These are phyloP conservation scores for Gnaphalium uliginosum DNA, from an alignment of 129 eudicot genomes.

Conservation along the genomic window DNA sequence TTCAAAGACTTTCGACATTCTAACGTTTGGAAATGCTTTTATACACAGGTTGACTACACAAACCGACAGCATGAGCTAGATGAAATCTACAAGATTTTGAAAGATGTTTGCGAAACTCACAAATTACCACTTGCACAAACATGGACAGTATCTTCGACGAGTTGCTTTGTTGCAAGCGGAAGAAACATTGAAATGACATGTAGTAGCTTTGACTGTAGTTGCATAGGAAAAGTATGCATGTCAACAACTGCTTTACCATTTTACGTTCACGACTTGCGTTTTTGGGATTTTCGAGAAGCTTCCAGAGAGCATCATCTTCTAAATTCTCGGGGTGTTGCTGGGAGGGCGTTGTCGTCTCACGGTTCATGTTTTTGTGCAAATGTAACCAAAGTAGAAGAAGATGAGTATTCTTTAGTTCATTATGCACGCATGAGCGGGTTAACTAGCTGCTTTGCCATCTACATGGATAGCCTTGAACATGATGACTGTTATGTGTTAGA, in stretches of 20 bases:
- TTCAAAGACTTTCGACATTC: neutral
- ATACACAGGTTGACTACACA: neutral
- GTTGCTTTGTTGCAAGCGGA: conserved; percentile 4
- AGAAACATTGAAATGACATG: conserved; percentile 13
- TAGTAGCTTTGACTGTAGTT: conserved; percentile 7
- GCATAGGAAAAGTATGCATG: conserved; percentile 5
- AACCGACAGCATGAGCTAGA: neutral
- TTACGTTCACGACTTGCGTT: neutral
- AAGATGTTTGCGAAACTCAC: conserved; percentile 1
- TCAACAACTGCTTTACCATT: conserved; percentile 9
- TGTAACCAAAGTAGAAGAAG: conserved; percentile 14
- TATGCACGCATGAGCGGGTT: conserved; percentile 3
- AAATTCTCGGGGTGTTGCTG: conserved; percentile 16
- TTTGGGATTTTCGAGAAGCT: neutral
- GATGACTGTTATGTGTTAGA: conserved; percentile 1
- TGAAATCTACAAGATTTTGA: conserved; percentile 14
- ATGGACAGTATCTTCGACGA: neutral
- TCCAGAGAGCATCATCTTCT: conserved; percentile 16
- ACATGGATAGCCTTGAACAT: conserved; percentile 1
- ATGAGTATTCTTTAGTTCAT: conserved; percentile 17
- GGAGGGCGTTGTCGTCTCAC: conserved; percentile 17
- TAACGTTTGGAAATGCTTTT: neutral
- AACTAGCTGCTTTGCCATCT: conserved; percentile 14
- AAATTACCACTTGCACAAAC: conserved; percentile 16
- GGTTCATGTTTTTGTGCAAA: conserved; percentile 9